A percentile compares a stretch with the other conserved stretches of the same genome.
phyloP scores from a whole-genome alignment of 2,329 filamentous ascomycete species.

The Penicillium freii region DNA sequence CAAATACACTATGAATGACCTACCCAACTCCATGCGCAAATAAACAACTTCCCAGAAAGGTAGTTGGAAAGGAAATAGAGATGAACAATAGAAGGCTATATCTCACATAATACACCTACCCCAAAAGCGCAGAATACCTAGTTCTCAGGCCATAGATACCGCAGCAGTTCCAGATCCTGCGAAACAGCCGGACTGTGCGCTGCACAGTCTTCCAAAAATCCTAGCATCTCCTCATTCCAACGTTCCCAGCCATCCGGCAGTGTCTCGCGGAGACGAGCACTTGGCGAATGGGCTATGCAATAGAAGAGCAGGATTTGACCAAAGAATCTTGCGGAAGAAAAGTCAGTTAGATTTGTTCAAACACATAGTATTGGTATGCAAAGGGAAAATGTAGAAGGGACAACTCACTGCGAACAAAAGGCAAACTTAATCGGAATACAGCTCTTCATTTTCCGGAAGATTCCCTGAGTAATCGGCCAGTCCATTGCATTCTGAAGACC shows the following conservation, averaged over 20 bases:
- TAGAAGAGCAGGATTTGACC: constrained; percentile 45
- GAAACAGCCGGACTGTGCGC: constrained; percentile 40
- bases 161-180: constrained; percentile 41
- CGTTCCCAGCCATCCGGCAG: constrained; percentile 42
- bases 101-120: neutral
- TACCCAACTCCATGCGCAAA: constrained; percentile 8
- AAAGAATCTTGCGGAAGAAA: constrained; percentile 35
- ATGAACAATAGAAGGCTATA: neutral
- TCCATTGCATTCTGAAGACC: constrained; percentile 44
- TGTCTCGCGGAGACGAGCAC: constrained; percentile 34
- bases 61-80: neutral
- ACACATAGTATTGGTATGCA: neutral
- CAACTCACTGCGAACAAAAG: constrained; percentile 41
- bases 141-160: constrained; percentile 26
- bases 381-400: too few species aligned
- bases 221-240: constrained; percentile 44
- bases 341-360: neutral
- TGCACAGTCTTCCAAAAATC: constrained; percentile 41
- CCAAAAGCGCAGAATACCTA: neutral
- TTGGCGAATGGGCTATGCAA: constrained; percentile 41
- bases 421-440: constrained; percentile 45
- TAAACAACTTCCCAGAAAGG: neutral
- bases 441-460: constrained; percentile 44
- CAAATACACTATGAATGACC: neutral
- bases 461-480: constrained; percentile 40